A percentile compares a stretch with the other conserved stretches of the same genome.
Conservation (phyloP, 2,329 filamentous ascomycete species). For the Microcyclospora tardicrescens region DNA sequence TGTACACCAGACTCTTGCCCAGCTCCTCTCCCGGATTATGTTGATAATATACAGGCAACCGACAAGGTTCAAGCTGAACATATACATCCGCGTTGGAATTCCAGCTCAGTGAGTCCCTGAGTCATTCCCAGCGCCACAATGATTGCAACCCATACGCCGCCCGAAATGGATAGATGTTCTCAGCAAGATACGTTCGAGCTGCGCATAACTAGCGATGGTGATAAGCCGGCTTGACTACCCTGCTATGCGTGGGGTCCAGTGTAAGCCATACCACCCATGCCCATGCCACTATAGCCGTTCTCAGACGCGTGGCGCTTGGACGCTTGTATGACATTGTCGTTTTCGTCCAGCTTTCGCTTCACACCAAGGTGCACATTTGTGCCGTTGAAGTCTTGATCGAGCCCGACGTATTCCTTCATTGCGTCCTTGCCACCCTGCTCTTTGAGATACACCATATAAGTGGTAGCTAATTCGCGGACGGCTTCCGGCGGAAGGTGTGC, state of each 20-base stretch:
- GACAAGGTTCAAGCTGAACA: too few relatives aligned
- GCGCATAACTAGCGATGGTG: background rate
- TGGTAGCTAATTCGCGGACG: conserved; percentile 62
- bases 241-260: background rate
- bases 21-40: background rate
- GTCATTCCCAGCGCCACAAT: too few relatives aligned
- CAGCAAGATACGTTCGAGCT: too few relatives aligned
- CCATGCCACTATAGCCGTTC: background rate
- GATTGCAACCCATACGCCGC: too few relatives aligned
- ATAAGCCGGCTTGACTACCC: background rate
- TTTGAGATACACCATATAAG: conserved; percentile 74
- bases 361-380: conserved; percentile 9
- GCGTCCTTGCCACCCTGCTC: conserved; percentile 69
- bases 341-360: background rate
- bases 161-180: too few relatives aligned
- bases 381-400: conserved; percentile 82
- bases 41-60: background rate
- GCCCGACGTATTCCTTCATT: conserved; percentile 70
- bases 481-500: conserved; percentile 54
- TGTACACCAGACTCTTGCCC: background rate
- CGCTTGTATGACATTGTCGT: background rate
- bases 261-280: background rate
- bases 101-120: too few relatives aligned
- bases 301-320: background rate
- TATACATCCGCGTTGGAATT: too few relatives aligned